These are phyloP conservation scores for Diplodia scrobiculata DNA, from an alignment of 2,329 filamentous ascomycete genomes.

Conservation along the genomic window DNA sequence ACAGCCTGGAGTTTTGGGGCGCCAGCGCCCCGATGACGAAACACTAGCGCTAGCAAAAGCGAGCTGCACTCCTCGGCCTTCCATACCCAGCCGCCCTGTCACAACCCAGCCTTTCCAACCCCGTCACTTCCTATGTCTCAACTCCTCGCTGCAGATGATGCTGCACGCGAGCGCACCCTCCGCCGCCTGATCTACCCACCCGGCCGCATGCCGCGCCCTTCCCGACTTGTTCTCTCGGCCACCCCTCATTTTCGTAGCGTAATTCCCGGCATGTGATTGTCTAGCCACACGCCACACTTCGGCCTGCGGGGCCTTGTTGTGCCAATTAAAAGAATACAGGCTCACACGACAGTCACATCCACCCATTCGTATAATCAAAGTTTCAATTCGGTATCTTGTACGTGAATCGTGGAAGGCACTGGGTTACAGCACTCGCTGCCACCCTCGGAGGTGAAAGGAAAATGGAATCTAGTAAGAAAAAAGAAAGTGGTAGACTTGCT, in stretches of 20 bases:
- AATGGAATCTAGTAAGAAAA: background rate
- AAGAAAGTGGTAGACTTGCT: background rate
- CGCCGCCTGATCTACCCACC: background rate
- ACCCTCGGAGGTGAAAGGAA: background rate
- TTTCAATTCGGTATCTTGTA: constrained; percentile 10
- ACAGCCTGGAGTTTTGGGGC: constrained; percentile 23
- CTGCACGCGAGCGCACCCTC: background rate
- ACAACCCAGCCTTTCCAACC: background rate
- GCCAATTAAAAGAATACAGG: background rate
- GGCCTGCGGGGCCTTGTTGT: constrained; percentile 9
- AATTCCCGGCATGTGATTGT: constrained; percentile 24
- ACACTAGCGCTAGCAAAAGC: constrained; percentile 24
- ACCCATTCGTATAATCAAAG: background rate
- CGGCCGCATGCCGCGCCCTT: constrained; percentile 15
- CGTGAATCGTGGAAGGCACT: background rate
- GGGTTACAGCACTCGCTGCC: background rate
- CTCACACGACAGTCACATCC: background rate
- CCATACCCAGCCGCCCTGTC: constrained; percentile 1
- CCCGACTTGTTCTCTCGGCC: constrained; percentile 7
- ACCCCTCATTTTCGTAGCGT: constrained; percentile 11
- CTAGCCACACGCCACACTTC: constrained; percentile 17
- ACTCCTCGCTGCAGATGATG: constrained; percentile 18
- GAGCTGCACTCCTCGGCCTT: constrained; percentile 6
- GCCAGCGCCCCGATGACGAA: constrained; percentile 26
- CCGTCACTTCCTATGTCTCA: constrained; percentile 22